These are phyloP conservation scores for Aspergillus heteromorphus DNA, from an alignment of 495 filamentous ascomycete species.

Conservation along the genomic window DNA sequence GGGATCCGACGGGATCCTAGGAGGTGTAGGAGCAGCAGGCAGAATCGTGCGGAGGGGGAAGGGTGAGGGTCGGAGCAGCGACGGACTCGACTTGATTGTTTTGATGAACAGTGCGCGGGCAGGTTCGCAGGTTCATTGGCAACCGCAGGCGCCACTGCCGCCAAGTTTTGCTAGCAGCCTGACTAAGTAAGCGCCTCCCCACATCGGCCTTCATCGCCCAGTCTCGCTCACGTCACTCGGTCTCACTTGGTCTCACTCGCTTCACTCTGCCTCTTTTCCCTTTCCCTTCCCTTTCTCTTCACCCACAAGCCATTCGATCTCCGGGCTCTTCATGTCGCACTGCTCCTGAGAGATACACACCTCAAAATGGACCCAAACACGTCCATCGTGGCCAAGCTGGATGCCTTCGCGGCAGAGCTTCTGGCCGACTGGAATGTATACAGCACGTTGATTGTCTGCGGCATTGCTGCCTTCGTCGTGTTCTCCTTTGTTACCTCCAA, in stretches of 20 bases:
- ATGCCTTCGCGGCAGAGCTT: constrained; percentile 60
- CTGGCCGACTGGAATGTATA: constrained; percentile 76
- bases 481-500: constrained; percentile 55
- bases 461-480: constrained; percentile 55
- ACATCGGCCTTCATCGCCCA: constrained; percentile 5
- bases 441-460: constrained; percentile 57
- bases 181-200: constrained; percentile 6
- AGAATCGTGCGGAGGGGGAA: neutral
- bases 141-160: constrained; percentile 20
- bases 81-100: constrained; percentile 19
- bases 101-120: constrained; percentile 10
- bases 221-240: constrained; percentile 5
- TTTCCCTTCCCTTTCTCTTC: neutral
- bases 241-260: no score
- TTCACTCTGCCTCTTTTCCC: no score
- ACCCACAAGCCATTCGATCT: no score
- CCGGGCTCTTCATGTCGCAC: neutral
- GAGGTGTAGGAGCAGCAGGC: neutral
- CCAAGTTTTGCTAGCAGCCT: constrained; percentile 8
- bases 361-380: constrained; percentile 44
- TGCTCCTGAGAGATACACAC: neutral
- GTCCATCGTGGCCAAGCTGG: constrained; percentile 54
- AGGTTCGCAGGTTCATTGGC: constrained; percentile 3
- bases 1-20: constrained; percentile 1
- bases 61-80: neutral